Base-by-base conservation (phyloP, 208 protist species). In the Acanthamoeba quina region DNA sequence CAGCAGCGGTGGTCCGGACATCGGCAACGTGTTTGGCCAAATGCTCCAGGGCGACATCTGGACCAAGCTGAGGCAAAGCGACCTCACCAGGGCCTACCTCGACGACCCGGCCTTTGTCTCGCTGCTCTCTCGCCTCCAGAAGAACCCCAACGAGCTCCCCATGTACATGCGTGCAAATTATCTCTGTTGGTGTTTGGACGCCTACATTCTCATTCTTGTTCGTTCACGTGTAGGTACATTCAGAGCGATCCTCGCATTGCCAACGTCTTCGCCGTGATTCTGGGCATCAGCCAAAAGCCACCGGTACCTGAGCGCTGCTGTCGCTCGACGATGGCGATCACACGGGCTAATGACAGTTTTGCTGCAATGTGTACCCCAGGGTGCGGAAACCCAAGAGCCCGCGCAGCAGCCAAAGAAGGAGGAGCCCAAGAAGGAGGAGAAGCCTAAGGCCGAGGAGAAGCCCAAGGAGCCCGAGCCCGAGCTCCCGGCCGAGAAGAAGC, bases 211-310 rank as follows among this genome's bases (percentile, higher is more conserved):
- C 41, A 5, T 58, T 17, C 44, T 88, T 60, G 5, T 66, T 24
- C 56, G n/a, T 37, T 49, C 41, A 24, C 41, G n/a, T 34, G 31
- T 19, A 94, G 91, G 26, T 72, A 85, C 60, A n/a, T 95, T 24
- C 68, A 88, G 47, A 94, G 96, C 88, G 70, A 80, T 37, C 95
- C 94, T 37, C 93, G 95, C 29, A 49, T 96, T 52, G 34, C 95
- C 15, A 78, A 94, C 29, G 58, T 68, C 6, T 26, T 96, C 15
- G 83, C 29, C 5, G 95, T 94, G 5, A 24, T 96, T 13, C 88
- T 96, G 10, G 94, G 94, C 37, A 89, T 95, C 89, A 94, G 94
- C 89, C 21, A 83, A 15, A 24, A 44, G 15, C 54, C 49, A 68
- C 62, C 90, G 24, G 52, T 68, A 88, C 58, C 58, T 31, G 47